Base-by-base conservation (phyloP, 148 eudicot genomes). In the Agrostemma githago region DNA sequence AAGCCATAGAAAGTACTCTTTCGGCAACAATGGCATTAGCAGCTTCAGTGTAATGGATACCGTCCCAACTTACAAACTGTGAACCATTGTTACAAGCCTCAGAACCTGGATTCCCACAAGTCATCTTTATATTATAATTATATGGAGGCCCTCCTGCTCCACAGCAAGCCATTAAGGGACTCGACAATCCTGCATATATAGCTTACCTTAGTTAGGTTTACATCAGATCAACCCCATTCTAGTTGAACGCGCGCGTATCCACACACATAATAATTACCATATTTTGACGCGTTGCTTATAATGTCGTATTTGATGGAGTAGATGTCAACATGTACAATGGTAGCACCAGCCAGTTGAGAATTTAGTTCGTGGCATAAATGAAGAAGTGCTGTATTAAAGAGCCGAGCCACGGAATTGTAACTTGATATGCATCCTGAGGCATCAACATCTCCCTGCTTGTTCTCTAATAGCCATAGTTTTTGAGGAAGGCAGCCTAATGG, bases 401-500 rank as follows among this genome's bases (percentile, higher is more conserved):
- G 42, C 70, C 76, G 78, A 60, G 98, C 93, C 58, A 88, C 97
- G 56, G 76, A 68, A 75, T 95, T 95, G 73, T 86, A 87, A 39
- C 85, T 85, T 4, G 89, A 81, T 57, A 95, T 81, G 83, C 98
- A 95, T 74, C 93, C 90, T 7, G 74, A 1, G 8, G 81, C 61
- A 80, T 95, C 98, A 39, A 84, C 75, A 78, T 87, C 85, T 0
- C 65, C 40, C 15, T 83, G 58, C 54, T 70, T 81, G 65, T 73
- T 82, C 68, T 81, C 79, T 66, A 75, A 83, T 75, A 87, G 66
- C 73, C 87, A 80, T 6, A 94, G 88, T 74, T 88, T 87, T 79
- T 92, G 89, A 82, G 98, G 98, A 46, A 90, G 86, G 79, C 98
- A 95, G 57, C 98, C 98, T 42, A 95, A 73, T 51, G 98, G 98